Evolutionary conservation across 2,329 filamentous ascomycete genomes (phyloP).

Genomic region (Fusarium sp.): DNA sequence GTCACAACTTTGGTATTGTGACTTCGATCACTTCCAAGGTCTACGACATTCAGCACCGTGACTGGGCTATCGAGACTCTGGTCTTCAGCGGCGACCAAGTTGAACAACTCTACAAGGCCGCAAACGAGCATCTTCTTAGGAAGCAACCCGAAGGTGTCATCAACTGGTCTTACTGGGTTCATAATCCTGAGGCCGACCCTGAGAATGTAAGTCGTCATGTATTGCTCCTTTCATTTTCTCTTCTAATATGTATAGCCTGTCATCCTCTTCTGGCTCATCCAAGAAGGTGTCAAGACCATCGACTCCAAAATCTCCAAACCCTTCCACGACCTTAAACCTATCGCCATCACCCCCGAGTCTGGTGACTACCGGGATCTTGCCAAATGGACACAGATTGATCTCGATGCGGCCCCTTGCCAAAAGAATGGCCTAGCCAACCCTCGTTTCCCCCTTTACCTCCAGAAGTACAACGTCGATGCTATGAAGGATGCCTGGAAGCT

Average conservation of each 20-base stretch:
- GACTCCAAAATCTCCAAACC: conserved; percentile 59
- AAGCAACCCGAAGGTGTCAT: conserved; percentile 62
- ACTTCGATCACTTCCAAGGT: conserved; percentile 53
- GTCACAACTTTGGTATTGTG: conserved; percentile 56
- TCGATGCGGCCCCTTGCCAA: conserved; percentile 39
- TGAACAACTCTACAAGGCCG: conserved; percentile 62
- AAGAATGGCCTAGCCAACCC: conserved; percentile 47
- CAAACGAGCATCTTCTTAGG: conserved; percentile 62
- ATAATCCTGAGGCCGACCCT: conserved; percentile 59
- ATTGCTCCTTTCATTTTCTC: accelerated
- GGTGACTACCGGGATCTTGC: conserved; percentile 46
- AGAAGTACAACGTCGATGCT: conserved; percentile 36
- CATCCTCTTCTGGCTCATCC: conserved; percentile 61
- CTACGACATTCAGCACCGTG: conserved; percentile 45
- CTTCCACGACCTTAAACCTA: conserved; percentile 61
- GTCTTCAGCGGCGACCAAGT: conserved; percentile 65
- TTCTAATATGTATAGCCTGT: conserved; percentile 53
- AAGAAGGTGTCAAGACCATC: conserved; percentile 61
- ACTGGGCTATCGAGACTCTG: conserved; percentile 55
- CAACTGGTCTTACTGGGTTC: conserved; percentile 67
- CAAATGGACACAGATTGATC: conserved; percentile 41
- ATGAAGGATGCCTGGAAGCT: conserved; percentile 38
- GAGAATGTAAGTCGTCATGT: conserved; percentile 52
- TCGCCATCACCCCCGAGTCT: conserved; percentile 50
- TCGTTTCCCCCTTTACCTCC: conserved; percentile 47